phyloP scores from a whole-genome alignment of 2,329 filamentous ascomycete species.

The Epichloe elymi region DNA sequence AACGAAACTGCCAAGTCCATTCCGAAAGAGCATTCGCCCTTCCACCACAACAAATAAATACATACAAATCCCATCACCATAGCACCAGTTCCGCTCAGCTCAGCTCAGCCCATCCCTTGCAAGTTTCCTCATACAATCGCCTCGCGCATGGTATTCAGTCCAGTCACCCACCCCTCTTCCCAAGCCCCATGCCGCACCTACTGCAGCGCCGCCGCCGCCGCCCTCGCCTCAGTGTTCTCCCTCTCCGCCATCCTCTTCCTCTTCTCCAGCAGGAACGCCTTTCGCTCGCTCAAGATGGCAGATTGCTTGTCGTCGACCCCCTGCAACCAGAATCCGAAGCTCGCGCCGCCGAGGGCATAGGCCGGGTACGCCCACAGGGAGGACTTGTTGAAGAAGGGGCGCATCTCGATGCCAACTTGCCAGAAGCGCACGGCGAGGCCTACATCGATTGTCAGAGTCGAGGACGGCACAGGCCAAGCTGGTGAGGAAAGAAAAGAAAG shows the following conservation, averaged over 20 bases:
- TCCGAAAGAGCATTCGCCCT: background rate
- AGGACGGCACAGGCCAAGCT: too few species aligned
- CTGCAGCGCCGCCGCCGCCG: background rate
- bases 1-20: background rate
- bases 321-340: conserved; percentile 95
- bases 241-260: conserved; percentile 49
- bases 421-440: conserved; percentile 85
- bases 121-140: background rate
- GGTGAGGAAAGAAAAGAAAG: background rate
- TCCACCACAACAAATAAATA: background rate
- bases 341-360: conserved; percentile 73
- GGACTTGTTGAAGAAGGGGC: conserved; percentile 74
- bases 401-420: conserved; percentile 98
- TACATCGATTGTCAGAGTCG: conserved; percentile 22
- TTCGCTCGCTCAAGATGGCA: conserved; percentile 63
- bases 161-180: background rate
- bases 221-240: conserved; percentile 14
- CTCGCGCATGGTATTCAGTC: background rate
- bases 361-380: conserved; percentile 86
- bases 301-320: conserved; percentile 77
- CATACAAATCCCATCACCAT: background rate
- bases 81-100: background rate
- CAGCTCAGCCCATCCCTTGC: background rate
- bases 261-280: conserved; percentile 77
- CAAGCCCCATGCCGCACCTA: background rate